A percentile compares a stretch with the other conserved stretches of the same genome.
These are phyloP conservation scores for Sarcocystis neurona DNA, from an alignment of 169 alveolate species.

Conservation along the genomic window DNA sequence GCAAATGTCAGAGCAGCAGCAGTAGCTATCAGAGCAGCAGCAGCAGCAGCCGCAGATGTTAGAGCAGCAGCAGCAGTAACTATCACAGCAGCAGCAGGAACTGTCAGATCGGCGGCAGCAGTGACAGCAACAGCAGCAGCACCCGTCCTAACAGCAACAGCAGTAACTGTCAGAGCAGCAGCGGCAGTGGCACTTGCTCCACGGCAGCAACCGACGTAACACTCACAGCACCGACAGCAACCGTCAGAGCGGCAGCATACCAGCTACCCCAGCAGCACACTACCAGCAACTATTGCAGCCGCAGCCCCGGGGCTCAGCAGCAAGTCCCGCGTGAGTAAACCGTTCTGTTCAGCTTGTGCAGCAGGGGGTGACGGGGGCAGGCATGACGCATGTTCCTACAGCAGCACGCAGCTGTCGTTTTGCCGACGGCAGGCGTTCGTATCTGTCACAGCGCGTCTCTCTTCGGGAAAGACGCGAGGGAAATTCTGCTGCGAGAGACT, in stretches of 20 bases:
- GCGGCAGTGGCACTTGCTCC: not conserved
- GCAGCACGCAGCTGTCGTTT: too few relatives aligned
- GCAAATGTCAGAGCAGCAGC: not conserved
- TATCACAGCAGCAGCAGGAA: not conserved
- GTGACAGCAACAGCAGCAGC: conserved; percentile 30
- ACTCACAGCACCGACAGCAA: not conserved
- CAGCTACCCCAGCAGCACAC: too few relatives aligned
- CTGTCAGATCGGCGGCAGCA: not conserved
- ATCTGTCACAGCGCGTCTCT: too few relatives aligned
- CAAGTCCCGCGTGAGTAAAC: not conserved
- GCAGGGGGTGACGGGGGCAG: too few relatives aligned
- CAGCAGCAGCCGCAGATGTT: conserved; percentile 33
- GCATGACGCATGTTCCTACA: too few relatives aligned
- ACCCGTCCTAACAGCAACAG: not conserved
- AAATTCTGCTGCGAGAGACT: not conserved
- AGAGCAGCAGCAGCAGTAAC: conserved; percentile 34
- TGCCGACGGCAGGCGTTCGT: not conserved
- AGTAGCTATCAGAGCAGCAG: conserved; percentile 17
- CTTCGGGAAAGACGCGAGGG: too few relatives aligned
- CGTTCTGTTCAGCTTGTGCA: conserved; percentile 9
- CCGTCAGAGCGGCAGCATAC: not conserved
- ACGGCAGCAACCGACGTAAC: not conserved
- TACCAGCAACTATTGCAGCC: not conserved
- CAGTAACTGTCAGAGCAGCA: not conserved
- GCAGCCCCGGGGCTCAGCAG: too few relatives aligned